These are phyloP conservation scores for Aquilaria agallochum DNA, from an alignment of 441 rosid species.

Conservation along the genomic window DNA sequence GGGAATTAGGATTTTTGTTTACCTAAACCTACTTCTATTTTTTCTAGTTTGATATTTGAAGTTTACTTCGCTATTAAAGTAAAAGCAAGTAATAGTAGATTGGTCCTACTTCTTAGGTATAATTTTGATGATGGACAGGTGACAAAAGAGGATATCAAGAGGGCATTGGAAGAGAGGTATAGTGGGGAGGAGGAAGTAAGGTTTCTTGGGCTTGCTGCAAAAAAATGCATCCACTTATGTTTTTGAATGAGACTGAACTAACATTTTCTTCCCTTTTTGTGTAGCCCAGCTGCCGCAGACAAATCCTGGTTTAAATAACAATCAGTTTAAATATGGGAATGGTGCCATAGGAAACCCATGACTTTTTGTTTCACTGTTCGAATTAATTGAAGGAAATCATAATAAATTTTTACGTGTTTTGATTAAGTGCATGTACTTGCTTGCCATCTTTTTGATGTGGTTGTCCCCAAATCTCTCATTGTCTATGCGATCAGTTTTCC, in stretches of 20 bases:
- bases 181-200: conserved; percentile 75
- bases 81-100: too few species aligned
- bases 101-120: conserved; percentile 29
- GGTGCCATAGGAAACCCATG: too few species aligned
- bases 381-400: too few species aligned
- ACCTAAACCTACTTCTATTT: too few species aligned
- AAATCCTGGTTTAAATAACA: conserved; percentile 64
- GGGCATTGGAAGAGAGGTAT: conserved; percentile 69
- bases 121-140: conserved; percentile 72
- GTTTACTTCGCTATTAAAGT: neutral
- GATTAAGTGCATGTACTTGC: too few species aligned
- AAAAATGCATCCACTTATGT: neutral
- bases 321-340: conserved; percentile 63
- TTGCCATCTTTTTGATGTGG: too few species aligned
- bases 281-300: conserved; percentile 53
- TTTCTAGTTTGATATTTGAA: conserved; percentile 1
- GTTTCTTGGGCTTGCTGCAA: conserved; percentile 4
- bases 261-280: conserved; percentile 12
- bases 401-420: too few species aligned
- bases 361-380: too few species aligned
- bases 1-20: too few species aligned
- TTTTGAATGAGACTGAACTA: neutral
- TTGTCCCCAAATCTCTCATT: too few species aligned
- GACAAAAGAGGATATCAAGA: conserved; percentile 58
- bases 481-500: too few species aligned